phyloP scores from a whole-genome alignment of 306 rosid species.

The Gynostemma pentaphyllum region DNA sequence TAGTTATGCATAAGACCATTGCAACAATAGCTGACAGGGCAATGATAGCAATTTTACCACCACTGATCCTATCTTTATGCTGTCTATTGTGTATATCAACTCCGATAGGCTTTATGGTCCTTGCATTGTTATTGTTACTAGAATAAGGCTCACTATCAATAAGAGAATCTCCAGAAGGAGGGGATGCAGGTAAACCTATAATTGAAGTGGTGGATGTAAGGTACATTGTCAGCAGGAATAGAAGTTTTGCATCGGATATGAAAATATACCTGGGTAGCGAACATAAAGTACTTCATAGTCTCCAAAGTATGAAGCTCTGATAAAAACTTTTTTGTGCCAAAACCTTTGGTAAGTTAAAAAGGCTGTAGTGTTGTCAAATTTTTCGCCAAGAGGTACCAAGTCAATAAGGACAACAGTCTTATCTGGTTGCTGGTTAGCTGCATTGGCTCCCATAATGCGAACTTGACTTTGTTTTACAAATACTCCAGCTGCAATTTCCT shows the following conservation, averaged over 20 bases:
- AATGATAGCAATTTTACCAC: slow-evolving; percentile 46
- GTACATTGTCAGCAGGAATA: background rate
- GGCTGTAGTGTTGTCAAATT: slow-evolving; percentile 63
- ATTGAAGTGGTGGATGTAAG: background rate
- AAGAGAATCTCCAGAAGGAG: slow-evolving; percentile 48
- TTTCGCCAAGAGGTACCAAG: slow-evolving; percentile 65
- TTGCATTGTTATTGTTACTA: slow-evolving; percentile 31
- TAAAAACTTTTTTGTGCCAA: slow-evolving; percentile 70
- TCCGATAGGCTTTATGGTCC: slow-evolving; percentile 78
- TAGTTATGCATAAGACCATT: slow-evolving; percentile 40
- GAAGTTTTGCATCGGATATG: background rate
- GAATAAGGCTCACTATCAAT: slow-evolving; percentile 61
- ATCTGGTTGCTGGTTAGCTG: slow-evolving; percentile 59
- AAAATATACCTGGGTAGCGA: slow-evolving; percentile 66
- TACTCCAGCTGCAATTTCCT: slow-evolving; percentile 51
- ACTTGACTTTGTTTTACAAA: slow-evolving; percentile 76
- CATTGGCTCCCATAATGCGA: slow-evolving; percentile 77
- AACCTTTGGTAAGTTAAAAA: slow-evolving; percentile 60
- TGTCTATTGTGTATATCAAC: slow-evolving; percentile 52
- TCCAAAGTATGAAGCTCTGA: slow-evolving; percentile 65
- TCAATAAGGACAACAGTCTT: slow-evolving; percentile 63
- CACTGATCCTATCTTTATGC: slow-evolving; percentile 44
- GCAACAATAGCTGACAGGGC: slow-evolving; percentile 46
- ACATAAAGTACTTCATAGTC: slow-evolving; percentile 80
- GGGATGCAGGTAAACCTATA: slow-evolving; percentile 82